Conservation (phyloP, 331 rosid species). For the Stylosanthes scabra region DNA sequence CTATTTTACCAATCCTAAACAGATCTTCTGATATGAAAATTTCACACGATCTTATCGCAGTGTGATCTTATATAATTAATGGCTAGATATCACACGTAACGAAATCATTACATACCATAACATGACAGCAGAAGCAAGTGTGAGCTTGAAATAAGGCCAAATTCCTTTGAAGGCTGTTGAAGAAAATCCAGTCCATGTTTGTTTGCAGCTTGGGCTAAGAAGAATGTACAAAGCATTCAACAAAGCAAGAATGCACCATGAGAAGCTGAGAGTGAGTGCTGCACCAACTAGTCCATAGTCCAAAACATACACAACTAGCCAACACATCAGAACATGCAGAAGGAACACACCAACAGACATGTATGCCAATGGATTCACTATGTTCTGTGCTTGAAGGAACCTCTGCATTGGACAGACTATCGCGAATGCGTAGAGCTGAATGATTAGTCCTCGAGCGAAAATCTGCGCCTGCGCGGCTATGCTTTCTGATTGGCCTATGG, state of each 20-base stretch:
- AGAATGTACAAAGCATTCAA: slow-evolving; percentile 56
- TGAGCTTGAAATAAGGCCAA: slow-evolving; percentile 81
- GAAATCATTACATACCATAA: slow-evolving; percentile 51
- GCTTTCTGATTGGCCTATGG: slow-evolving; percentile 65
- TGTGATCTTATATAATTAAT: too few relatives aligned
- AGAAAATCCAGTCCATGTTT: slow-evolving; percentile 85
- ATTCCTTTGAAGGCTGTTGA: slow-evolving; percentile 56
- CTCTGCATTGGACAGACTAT: slow-evolving; percentile 77
- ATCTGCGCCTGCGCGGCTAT: slow-evolving; percentile 59
- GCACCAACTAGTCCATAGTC: slow-evolving; percentile 64
- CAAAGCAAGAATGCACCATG: slow-evolving; percentile 72
- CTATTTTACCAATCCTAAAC: too few relatives aligned
- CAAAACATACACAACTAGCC: slow-evolving; percentile 60
- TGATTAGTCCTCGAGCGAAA: slow-evolving; percentile 65
- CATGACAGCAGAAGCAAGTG: slow-evolving; percentile 81
- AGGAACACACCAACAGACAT: slow-evolving; percentile 73
- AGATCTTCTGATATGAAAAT: too few relatives aligned
- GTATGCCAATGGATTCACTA: slow-evolving; percentile 72
- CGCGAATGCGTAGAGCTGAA: slow-evolving; percentile 76
- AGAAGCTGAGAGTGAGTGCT: slow-evolving; percentile 69
- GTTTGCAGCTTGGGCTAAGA: slow-evolving; percentile 71
- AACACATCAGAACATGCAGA: slow-evolving; percentile 59
- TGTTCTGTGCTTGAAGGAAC: slow-evolving; percentile 82
- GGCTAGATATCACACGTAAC: too few relatives aligned
- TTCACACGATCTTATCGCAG: too few relatives aligned